Evolutionary conservation across 768 basidiomycete genomes (phyloP), one percentile per base, ranked within the genome.

Genomic region (Calocera viscosa): DNA sequence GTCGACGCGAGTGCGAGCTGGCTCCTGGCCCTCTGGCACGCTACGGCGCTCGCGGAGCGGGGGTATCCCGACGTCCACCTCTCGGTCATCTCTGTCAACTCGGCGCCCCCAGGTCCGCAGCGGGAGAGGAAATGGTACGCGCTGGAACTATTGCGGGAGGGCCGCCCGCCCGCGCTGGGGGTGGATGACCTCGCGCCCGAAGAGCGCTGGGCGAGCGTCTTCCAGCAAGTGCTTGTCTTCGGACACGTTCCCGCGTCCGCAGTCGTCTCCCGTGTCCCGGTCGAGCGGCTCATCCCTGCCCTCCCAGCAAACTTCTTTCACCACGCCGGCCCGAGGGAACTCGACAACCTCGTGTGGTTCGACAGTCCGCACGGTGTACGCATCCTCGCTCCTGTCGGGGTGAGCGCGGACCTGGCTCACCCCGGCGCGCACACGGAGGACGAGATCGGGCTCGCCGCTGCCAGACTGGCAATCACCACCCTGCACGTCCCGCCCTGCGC

Each of bases 401-500:
- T 60, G 2, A 32, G 26, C 53, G 26, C 53, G 24, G 53, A 60
- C 53, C 53, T 10, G 11, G 14, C 14, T 5, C 53, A 60, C 19
- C 53, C 53, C 2, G 53, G 53, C 2, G 53, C 22, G 53, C 53
- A 60, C 22, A 28, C 53, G 30, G 53, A 60, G 22, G 53, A 14
- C 11, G 53, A 60, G 30, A 19, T 60, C 30, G 53, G 53, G 14
- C 11, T 5, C 30, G 53, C 53, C 19, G 30, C 14, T 7, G 53
- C 53, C 11, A 14, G 53, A 2, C 53, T 60, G 24, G 53, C 53
- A 2, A 60, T 60, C 11, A 22, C 53, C 2, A 60, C 53, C 5
- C 53, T 60, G 53, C 53, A 60, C 53, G 53, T 60, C 11, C 53
- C 53, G 53, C 53, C 53, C 24, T 60, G 53, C 53, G 24, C 53